Evolutionary conservation across 2,329 filamentous ascomycete species (phyloP).

Genomic region (Colletotrichum scovillei): DNA sequence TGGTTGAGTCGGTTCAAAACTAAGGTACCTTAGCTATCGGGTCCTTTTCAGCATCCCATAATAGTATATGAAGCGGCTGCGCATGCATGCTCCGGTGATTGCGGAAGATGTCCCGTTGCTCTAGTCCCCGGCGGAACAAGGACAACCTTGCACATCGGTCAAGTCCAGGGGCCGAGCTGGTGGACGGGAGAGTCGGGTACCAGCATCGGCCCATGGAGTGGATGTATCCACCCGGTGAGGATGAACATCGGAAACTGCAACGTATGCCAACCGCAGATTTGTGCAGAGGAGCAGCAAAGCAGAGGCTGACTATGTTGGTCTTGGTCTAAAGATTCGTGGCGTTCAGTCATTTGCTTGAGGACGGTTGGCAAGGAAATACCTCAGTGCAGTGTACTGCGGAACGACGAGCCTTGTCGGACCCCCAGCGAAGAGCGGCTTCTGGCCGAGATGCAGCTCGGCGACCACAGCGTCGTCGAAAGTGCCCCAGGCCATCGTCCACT

Average conservation of each 20-base stretch:
- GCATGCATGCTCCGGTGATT: conserved; percentile 25
- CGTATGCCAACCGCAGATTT: not conserved
- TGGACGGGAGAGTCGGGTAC: conserved; percentile 18
- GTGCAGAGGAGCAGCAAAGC: not conserved
- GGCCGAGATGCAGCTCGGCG: conserved; percentile 12
- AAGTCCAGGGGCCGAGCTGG: conserved; percentile 15
- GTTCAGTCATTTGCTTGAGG: conserved; percentile 6
- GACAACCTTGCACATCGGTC: conserved; percentile 33
- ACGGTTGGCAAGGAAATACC: not conserved
- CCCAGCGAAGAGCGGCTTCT: conserved; percentile 6
- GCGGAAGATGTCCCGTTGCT: conserved; percentile 25
- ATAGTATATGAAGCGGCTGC: conserved; percentile 16
- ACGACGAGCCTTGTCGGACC: not conserved
- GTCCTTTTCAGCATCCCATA: not conserved
- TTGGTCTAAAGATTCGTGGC: conserved; percentile 4
- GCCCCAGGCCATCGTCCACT: not conserved
- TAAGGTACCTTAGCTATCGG: not conserved
- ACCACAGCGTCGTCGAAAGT: conserved; percentile 11
- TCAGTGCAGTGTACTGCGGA: not conserved
- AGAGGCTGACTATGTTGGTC: not conserved
- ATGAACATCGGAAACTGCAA: not conserved
- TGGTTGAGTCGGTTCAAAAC: conserved; percentile 27
- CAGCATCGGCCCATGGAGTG: conserved; percentile 30
- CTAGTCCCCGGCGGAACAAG: conserved; percentile 21
- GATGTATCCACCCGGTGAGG: conserved; percentile 31